Evolutionary conservation across 371 early-diverging fungal species (phyloP), one percentile per base, ranked within the genome.

Genomic region (Mucor mucedo): DNA sequence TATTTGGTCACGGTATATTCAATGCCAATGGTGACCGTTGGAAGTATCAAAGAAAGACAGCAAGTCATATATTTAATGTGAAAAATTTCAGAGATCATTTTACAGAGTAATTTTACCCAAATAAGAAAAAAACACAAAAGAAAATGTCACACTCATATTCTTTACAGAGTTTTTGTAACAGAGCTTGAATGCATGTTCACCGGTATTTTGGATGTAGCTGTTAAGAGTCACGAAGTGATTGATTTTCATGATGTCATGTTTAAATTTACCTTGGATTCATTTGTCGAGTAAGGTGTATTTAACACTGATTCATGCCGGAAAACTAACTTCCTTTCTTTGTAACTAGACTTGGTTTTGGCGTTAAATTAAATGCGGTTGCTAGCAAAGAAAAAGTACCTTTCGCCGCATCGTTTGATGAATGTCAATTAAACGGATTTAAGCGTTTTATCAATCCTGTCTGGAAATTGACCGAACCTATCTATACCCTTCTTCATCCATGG

Each of bases 191-290:
- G 53, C 38, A 71, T 73, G 68, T 60, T 42, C 2, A 49, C 60
- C 28, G 64, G 21, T 21, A 21, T 77, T 44, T 68, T 82, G 21
- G 79, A 82, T 38, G 40, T 49, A 1, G 78, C 80, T 14, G 75
- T 70, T 13, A 57, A 56, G 27, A 48, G 55, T 4, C 65, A 72
- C 52, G 48, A 61, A 13, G 63, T 71, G 1, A 63, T 88, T 8
- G 89, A 88, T 68, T 74, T 88, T 29, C 85, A 87, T 13, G 86
- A 81, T 14, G 33, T 84, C 45, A 81, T 88, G 78, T 77, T 85
- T 52, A 79, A 79, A 39, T 77, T 86, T 61, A 87, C 87, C 1
- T 44, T 88, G 58, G 87, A 88, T 55, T 79, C 84, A 13, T 87
- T 88, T 65, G 84, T 82, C 14, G 28, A 63, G 78, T 39, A 47